Evolutionary conservation across 2,329 filamentous ascomycete species (phyloP).

Genomic region (Coniochaeta prunicola): DNA sequence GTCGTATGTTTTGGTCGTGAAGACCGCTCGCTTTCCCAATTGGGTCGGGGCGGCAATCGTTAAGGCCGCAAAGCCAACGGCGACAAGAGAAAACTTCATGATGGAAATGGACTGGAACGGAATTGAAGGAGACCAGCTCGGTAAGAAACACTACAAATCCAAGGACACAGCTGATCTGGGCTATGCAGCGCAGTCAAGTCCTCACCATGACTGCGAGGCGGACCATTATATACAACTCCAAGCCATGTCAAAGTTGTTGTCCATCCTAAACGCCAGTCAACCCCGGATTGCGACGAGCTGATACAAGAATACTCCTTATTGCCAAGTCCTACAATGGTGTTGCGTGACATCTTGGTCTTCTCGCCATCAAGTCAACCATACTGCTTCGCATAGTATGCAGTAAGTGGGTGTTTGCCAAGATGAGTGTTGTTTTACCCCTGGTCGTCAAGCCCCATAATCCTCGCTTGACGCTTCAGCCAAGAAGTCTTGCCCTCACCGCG

Average conservation of each 20-base stretch:
- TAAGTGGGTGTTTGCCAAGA: neutral
- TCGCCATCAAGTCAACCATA: neutral
- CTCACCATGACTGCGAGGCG: neutral
- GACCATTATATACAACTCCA: neutral
- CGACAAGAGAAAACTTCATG: slow-evolving; percentile 4
- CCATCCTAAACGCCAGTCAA: neutral
- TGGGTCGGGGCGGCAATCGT: slow-evolving; percentile 16
- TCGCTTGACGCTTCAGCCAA: neutral
- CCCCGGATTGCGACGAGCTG: neutral
- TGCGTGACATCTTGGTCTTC: neutral
- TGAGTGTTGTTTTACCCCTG: neutral
- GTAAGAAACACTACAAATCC: neutral
- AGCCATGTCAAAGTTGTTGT: neutral
- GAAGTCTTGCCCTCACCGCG: neutral
- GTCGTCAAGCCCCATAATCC: neutral
- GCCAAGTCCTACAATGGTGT: slow-evolving; percentile 1
- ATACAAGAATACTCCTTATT: neutral
- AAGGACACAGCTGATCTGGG: neutral
- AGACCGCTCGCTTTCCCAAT: slow-evolving; percentile 14
- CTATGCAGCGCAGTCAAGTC: neutral
- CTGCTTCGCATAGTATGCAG: too few relatives aligned
- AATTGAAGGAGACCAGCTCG: neutral
- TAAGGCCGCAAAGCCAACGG: slow-evolving; percentile 11
- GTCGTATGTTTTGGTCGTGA: slow-evolving; percentile 24
- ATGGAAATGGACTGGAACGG: neutral